A percentile compares a stretch with the other conserved stretches of the same genome.
phyloP scores from a whole-genome alignment of 805 yeast species.

The Yamadazyma paraphyllophila region DNA sequence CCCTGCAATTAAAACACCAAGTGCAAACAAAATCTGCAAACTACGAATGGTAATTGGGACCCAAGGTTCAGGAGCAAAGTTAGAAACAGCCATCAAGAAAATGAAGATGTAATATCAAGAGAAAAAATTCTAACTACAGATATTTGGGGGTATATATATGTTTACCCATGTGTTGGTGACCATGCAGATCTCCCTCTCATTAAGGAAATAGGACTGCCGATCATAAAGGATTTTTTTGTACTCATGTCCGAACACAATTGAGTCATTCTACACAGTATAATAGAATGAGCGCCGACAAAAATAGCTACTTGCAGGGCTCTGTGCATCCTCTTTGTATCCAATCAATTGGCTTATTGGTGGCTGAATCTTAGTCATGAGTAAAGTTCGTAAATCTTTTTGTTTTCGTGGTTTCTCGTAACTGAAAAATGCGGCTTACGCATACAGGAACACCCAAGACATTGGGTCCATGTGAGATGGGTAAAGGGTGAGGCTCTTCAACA shows the following conservation, averaged over 20 bases:
- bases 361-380: too few relatives aligned
- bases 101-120: background rate
- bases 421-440: too few relatives aligned
- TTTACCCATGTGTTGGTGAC: background rate
- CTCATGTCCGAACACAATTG: too few relatives aligned
- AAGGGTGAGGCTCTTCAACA: too few relatives aligned
- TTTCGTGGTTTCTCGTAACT: too few relatives aligned
- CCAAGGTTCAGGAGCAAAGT: slow-evolving; percentile 3
- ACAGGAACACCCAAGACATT: too few relatives aligned
- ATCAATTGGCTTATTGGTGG: too few relatives aligned
- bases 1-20: slow-evolving; percentile 16
- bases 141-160: background rate
- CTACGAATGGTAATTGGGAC: slow-evolving; percentile 8
- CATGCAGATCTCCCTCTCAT: background rate
- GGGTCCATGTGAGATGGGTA: too few relatives aligned
- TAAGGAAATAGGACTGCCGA: background rate
- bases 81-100: background rate
- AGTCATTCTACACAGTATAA: background rate
- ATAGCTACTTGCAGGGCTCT: background rate
- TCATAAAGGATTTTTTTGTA: background rate
- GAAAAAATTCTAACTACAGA: background rate
- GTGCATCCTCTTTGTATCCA: too few relatives aligned
- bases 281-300: background rate
- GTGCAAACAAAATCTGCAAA: slow-evolving; percentile 16
- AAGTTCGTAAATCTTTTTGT: too few relatives aligned